Conservation (phyloP, 2,329 filamentous ascomycete species). For the Aspergillus versicolor region DNA sequence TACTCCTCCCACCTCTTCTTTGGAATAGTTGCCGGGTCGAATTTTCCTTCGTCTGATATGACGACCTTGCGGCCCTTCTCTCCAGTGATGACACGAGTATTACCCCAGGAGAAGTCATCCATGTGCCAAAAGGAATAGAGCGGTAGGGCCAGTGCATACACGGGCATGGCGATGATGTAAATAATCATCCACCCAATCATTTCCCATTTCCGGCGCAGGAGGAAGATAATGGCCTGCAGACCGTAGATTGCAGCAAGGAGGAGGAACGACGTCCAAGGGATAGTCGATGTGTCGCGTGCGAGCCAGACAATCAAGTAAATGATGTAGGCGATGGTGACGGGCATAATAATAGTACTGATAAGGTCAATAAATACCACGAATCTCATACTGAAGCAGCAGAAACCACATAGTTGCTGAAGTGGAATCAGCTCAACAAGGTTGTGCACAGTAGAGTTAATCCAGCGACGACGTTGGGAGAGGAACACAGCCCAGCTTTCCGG, state of each 20-base stretch:
- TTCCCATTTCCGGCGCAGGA: constrained; percentile 94
- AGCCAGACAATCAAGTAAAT: constrained; percentile 81
- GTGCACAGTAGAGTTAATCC: constrained; percentile 99
- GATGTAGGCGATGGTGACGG: constrained; percentile 87
- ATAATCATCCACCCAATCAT: constrained; percentile 99
- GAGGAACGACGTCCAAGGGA: constrained; percentile 85
- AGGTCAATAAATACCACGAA: constrained; percentile 96
- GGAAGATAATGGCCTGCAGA: constrained; percentile 95
- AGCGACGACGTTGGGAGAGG: constrained; percentile 95
- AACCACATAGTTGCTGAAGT: constrained; percentile 90
- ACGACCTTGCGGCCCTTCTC: constrained; percentile 91
- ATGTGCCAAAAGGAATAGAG: constrained; percentile 98
- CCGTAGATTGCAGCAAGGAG: constrained; percentile 94
- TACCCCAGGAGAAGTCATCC: constrained; percentile 99
- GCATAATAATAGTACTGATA: constrained; percentile 86
- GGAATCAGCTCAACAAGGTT: constrained; percentile 95
- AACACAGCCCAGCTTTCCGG: constrained; percentile 94
- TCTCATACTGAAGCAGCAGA: constrained; percentile 99
- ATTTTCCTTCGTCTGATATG: constrained; percentile 95
- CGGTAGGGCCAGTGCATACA: constrained; percentile 87
- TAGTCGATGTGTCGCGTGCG: constrained; percentile 57
- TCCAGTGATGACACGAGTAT: constrained; percentile 93
- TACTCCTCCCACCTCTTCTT: constrained; percentile 99
- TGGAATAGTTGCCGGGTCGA: constrained; percentile 87
- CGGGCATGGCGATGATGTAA: constrained; percentile 84